These are phyloP conservation scores for Ocimum tenuiflorum DNA, from an alignment of 257 asterid species.

Conservation along the genomic window DNA sequence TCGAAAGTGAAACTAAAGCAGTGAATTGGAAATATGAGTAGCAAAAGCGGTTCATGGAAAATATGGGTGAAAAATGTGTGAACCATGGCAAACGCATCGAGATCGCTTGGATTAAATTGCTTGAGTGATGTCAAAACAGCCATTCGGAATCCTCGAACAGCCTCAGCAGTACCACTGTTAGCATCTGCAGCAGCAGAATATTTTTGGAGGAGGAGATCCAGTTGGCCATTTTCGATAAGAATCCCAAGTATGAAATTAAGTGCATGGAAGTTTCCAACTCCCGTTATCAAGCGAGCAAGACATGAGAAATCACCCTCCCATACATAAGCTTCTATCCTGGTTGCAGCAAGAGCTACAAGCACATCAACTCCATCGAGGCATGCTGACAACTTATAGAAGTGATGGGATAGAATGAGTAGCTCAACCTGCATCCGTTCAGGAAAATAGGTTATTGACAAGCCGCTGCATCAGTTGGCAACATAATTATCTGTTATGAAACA, in stretches of 20 bases:
- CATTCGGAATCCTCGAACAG: slow-evolving; percentile 92
- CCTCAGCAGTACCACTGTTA: slow-evolving; percentile 70
- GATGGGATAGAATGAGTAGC: slow-evolving; percentile 95
- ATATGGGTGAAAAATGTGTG: slow-evolving; percentile 11
- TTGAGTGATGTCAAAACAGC: slow-evolving; percentile 91
- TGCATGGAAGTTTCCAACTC: slow-evolving; percentile 93
- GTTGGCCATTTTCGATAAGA: slow-evolving; percentile 87
- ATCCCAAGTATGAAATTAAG: slow-evolving; percentile 90
- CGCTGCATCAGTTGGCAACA: slow-evolving; percentile 6
- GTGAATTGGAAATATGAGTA: neutral
- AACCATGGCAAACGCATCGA: slow-evolving; percentile 88
- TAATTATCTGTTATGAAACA: neutral
- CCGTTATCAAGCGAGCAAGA: slow-evolving; percentile 93
- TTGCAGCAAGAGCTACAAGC: slow-evolving; percentile 97
- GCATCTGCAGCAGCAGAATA: slow-evolving; percentile 87
- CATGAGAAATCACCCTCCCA: slow-evolving; percentile 94
- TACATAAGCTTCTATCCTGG: slow-evolving; percentile 92
- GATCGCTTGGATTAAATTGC: slow-evolving; percentile 84
- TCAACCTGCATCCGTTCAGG: slow-evolving; percentile 60
- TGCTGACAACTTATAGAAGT: slow-evolving; percentile 90
- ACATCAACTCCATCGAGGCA: slow-evolving; percentile 99
- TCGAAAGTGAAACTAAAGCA: neutral
- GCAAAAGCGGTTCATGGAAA: no score
- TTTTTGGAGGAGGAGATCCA: slow-evolving; percentile 93
- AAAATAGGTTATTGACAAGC: neutral